Base-by-base conservation (phyloP, 139 green algal genomes). In the Tetraselmis striata region DNA sequence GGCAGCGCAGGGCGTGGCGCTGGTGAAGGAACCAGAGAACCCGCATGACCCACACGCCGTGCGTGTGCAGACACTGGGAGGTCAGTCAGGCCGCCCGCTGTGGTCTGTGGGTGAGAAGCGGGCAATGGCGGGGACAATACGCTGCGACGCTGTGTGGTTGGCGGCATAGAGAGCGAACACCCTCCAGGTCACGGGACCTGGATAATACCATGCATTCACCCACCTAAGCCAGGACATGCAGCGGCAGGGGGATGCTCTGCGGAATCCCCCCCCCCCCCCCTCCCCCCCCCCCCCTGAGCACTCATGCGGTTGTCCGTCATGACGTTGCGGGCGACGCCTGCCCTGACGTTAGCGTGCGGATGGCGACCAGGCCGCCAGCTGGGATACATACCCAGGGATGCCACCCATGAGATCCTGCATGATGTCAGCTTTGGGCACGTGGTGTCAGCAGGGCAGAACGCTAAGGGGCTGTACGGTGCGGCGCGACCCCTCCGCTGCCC, bases 41-140 rank as follows among this genome's bases (percentile, higher is more conserved):
- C 30, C 28, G 22, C 77, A 86, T n/a, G 89, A 92, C 83, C 79
- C 88, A 23, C 77, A 91, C 75, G 89, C 89, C 26, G 82, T 92
- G 32, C 31, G 32, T 24, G 86, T 92, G 5, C 77, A 76, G 23
- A 86, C 80, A 2, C 59, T 92, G 23, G 31, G 75, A 32, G 88
- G 84, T 23, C 23, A 74, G 45, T 25, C 18, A 67, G 5, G 45
- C 18, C 45, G 45, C 18, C 18, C 45, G n/a, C n/a, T n/a, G n/a
- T n/a, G n/a, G n/a, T n/a, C n/a, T n/a, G n/a, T n/a, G n/a, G n/a
- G n/a, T n/a, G n/a, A n/a, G n/a, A n/a, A n/a, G n/a, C n/a, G n/a
- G n/a, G n/a, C n/a, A n/a, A n/a, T n/a, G n/a, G n/a, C n/a, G n/a
- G n/a, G n/a, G n/a, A n/a, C n/a, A n/a, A 67, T 5, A 67, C 45